Conservation (phyloP, 2,329 filamentous ascomycete genomes). For the Lecanicillium sp. region DNA sequence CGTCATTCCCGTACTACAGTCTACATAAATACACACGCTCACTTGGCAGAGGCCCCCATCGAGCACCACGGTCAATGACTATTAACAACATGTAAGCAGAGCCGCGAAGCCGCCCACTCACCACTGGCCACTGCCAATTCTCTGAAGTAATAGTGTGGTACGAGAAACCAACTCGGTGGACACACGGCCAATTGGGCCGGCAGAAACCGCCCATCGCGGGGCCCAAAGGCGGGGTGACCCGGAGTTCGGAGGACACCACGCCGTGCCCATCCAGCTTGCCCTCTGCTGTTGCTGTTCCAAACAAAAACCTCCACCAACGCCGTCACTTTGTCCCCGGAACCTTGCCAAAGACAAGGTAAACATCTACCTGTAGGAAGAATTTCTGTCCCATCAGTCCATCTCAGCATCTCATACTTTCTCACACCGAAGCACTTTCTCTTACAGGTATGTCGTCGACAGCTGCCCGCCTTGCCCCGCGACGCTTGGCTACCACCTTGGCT, state of each 20-base stretch:
- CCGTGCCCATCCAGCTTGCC: too few relatives aligned
- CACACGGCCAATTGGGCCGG: slow-evolving; percentile 10
- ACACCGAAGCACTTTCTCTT: neutral
- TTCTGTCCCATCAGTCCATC: neutral
- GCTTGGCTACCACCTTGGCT: neutral
- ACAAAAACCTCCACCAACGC: too few relatives aligned
- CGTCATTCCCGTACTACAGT: too few relatives aligned
- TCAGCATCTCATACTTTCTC: neutral
- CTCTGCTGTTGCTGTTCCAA: too few relatives aligned
- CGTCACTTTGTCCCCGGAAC: neutral
- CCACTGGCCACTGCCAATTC: neutral
- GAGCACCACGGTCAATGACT: too few relatives aligned
- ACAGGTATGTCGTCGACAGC: slow-evolving; percentile 19
- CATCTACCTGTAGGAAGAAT: neutral
- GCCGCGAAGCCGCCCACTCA: neutral
- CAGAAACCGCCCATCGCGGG: slow-evolving; percentile 11
- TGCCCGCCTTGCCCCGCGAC: slow-evolving; percentile 12
- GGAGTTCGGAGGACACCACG: slow-evolving; percentile 4
- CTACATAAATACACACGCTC: too few relatives aligned
- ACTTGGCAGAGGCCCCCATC: too few relatives aligned
- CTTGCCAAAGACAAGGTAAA: too few relatives aligned
- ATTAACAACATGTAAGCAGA: too few relatives aligned
- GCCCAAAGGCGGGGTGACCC: slow-evolving; percentile 4
- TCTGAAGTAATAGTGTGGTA: slow-evolving; percentile 9
- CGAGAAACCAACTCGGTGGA: slow-evolving; percentile 5